These are phyloP conservation scores for Penicillium sp. DNA, from an alignment of 2,329 filamentous ascomycete species.

Conservation along the genomic window DNA sequence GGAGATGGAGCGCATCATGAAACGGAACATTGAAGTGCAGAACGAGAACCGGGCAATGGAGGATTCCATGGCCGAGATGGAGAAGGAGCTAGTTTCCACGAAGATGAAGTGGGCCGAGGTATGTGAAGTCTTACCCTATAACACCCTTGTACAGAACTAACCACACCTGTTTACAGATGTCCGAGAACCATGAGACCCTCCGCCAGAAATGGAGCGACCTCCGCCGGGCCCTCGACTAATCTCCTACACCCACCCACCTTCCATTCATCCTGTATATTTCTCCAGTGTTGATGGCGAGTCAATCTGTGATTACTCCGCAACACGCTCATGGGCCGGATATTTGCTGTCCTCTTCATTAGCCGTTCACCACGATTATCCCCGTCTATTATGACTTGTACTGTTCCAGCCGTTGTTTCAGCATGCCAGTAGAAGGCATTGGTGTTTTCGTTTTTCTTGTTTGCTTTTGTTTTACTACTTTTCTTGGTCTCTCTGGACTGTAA, in stretches of 20 bases:
- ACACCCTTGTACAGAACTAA: background rate
- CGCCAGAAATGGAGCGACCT: conserved; percentile 77
- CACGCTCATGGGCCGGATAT: conserved; percentile 16
- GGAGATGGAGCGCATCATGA: conserved; percentile 90
- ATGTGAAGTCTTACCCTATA: conserved; percentile 38
- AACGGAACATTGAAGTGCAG: conserved; percentile 88
- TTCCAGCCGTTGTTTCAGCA: conserved; percentile 15
- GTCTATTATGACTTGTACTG: conserved; percentile 9
- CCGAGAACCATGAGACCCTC: conserved; percentile 67
- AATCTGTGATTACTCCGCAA: conserved; percentile 22
- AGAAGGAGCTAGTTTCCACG: conserved; percentile 85
- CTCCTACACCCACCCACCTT: background rate
- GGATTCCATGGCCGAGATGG: conserved; percentile 87
- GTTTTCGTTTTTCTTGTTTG: conserved; percentile 13
- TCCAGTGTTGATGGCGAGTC: conserved; percentile 4
- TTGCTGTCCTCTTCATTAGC: conserved; percentile 11
- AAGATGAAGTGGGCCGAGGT: conserved; percentile 97
- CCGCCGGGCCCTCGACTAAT: conserved; percentile 54
- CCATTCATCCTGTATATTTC: conserved; percentile 22
- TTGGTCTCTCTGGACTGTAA: conserved; percentile 1
- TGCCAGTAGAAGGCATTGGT: conserved; percentile 16
- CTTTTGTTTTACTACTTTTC: conserved; percentile 6
- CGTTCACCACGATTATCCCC: background rate
- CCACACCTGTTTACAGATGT: conserved; percentile 56
- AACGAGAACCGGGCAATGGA: conserved; percentile 88